A percentile compares a stretch with the other conserved stretches of the same genome.
phyloP scores from a whole-genome alignment of 176 grass and related monocot species.

The Zea luxurians region DNA sequence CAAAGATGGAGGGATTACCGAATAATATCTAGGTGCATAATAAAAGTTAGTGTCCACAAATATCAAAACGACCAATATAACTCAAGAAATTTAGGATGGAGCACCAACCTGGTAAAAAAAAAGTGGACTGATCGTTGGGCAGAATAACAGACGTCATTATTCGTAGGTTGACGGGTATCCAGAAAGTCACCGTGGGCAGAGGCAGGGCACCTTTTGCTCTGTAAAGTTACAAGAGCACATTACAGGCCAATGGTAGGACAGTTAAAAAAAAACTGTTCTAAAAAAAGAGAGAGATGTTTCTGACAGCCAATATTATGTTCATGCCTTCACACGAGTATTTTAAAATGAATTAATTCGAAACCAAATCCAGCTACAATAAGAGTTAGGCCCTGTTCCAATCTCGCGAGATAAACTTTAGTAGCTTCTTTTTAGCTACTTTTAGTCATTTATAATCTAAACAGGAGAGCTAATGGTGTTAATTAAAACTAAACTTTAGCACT shows the following conservation, averaged over 20 bases:
- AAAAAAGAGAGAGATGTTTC: neutral
- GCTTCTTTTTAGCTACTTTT: too few species aligned
- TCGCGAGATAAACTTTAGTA: too few species aligned
- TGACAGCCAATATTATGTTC: neutral
- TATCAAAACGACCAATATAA: neutral
- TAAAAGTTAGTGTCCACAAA: too few species aligned
- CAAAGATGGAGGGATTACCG: neutral
- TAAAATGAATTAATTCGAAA: neutral
- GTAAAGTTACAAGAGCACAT: neutral
- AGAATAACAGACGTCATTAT: conserved; percentile 35
- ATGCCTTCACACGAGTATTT: neutral
- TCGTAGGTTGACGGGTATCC: conserved; percentile 10
- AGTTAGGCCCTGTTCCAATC: too few species aligned
- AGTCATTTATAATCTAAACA: too few species aligned
- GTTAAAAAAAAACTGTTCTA: neutral
- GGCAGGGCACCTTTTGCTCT: neutral
- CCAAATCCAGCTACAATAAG: conserved; percentile 1
- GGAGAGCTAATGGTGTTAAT: too few species aligned
- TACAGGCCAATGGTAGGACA: neutral
- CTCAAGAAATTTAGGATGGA: neutral
- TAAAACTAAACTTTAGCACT: too few species aligned
- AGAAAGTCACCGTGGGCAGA: neutral
- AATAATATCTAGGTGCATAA: too few species aligned
- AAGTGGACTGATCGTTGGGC: conserved; percentile 26
- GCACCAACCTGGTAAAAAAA: neutral